A percentile compares a stretch with the other conserved stretches of the same genome.
phyloP scores from a whole-genome alignment of 495 filamentous ascomycete genomes.

The Penicillium desertorum region DNA sequence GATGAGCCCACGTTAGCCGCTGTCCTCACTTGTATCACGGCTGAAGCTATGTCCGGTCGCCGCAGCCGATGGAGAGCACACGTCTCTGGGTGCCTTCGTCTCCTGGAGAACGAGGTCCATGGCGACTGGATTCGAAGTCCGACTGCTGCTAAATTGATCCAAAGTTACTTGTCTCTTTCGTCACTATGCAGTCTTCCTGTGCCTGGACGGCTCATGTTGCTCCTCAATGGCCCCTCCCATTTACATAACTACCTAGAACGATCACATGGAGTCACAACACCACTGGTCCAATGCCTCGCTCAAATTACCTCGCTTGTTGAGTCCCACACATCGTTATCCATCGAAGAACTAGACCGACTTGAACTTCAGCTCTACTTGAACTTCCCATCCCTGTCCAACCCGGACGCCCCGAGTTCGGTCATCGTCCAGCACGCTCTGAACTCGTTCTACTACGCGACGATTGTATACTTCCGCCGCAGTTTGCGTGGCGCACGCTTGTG shows the following conservation, averaged over 20 bases:
- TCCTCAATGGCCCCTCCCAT: slow-evolving; percentile 24
- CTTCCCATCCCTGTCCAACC: slow-evolving; percentile 18
- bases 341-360: slow-evolving; percentile 21
- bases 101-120: slow-evolving; percentile 26
- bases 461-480: slow-evolving; percentile 28
- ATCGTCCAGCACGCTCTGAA: slow-evolving; percentile 30
- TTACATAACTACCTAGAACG: slow-evolving; percentile 25
- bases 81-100: slow-evolving; percentile 26
- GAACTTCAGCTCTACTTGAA: slow-evolving; percentile 28
- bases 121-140: slow-evolving; percentile 24
- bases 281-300: slow-evolving; percentile 24
- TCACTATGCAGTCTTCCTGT: slow-evolving; percentile 29
- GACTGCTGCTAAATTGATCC: slow-evolving; percentile 22
- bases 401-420: slow-evolving; percentile 14
- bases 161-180: slow-evolving; percentile 31
- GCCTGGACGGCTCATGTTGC: slow-evolving; percentile 19
- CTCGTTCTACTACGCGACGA: slow-evolving; percentile 31
- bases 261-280: slow-evolving; percentile 26
- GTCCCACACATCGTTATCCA: slow-evolving; percentile 4
- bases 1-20: slow-evolving; percentile 27
- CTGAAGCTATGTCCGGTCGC: slow-evolving; percentile 32
- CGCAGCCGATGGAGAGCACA: slow-evolving; percentile 30
- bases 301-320: slow-evolving; percentile 20
- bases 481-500: slow-evolving; percentile 17
- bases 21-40: slow-evolving; percentile 26